phyloP scores from a whole-genome alignment of 2,329 filamentous ascomycete genomes.

The Apiospora malaysiana region DNA sequence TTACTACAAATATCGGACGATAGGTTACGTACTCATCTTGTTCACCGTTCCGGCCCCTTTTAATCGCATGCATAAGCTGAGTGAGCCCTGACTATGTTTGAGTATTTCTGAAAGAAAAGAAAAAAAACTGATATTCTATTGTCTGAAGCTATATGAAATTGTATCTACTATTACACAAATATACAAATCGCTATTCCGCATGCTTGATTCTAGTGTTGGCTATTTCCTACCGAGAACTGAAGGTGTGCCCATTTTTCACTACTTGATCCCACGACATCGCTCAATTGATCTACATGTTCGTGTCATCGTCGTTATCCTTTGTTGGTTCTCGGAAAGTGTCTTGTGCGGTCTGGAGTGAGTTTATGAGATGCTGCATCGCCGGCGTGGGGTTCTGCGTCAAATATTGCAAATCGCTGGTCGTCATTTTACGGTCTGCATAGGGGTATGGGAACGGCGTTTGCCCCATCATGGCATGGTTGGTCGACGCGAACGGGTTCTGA shows the following conservation, averaged over 20 bases:
- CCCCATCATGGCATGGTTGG: background rate
- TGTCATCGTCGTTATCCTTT: background rate
- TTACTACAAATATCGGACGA: background rate
- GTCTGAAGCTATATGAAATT: background rate
- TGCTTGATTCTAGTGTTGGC: too few species aligned
- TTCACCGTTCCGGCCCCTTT: background rate
- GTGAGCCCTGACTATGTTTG: too few species aligned
- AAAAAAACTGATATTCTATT: too few species aligned
- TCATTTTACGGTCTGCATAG: slow-evolving; percentile 5
- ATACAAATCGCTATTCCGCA: background rate
- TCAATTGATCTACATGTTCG: too few species aligned
- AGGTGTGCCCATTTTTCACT: background rate
- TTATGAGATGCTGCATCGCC: background rate
- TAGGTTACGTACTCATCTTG: background rate
- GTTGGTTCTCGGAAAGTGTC: background rate
- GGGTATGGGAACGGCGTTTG: background rate
- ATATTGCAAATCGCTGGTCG: background rate
- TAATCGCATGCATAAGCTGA: background rate
- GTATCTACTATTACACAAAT: background rate
- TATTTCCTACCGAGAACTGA: background rate
- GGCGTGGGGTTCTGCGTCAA: background rate
- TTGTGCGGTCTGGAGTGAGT: background rate
- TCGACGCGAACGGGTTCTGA: background rate
- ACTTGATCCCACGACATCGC: background rate
- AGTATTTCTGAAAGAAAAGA: too few species aligned